These are phyloP conservation scores for Chaetomium strumarium DNA, from an alignment of 2,329 filamentous ascomycete species.

Conservation along the genomic window DNA sequence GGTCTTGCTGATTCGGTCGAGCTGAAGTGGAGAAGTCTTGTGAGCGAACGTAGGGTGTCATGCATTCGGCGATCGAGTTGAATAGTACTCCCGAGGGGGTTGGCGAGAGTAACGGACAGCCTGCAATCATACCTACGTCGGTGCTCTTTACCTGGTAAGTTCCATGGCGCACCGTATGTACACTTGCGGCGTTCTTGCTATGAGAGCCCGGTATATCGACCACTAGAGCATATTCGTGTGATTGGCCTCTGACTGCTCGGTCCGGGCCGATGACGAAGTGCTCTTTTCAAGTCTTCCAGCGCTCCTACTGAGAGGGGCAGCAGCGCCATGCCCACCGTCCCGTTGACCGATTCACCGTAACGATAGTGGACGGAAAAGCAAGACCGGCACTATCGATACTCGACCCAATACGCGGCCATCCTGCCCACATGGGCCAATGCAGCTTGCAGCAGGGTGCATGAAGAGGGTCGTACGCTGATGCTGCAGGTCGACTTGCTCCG, in stretches of 20 bases:
- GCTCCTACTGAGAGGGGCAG: no score
- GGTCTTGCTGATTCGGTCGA: neutral
- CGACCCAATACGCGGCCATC: conserved; percentile 15
- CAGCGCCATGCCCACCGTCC: no score
- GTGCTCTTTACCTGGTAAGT: no score
- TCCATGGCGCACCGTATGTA: neutral
- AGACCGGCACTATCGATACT: conserved; percentile 9
- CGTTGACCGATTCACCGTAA: conserved; percentile 7
- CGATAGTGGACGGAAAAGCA: neutral
- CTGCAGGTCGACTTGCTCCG: conserved; percentile 4
- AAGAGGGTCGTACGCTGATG: conserved; percentile 7
- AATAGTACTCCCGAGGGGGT: no score
- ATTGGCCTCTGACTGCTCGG: no score
- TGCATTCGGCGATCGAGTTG: no score
- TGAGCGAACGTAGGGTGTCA: no score
- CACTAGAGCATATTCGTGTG: neutral
- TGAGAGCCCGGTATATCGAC: neutral
- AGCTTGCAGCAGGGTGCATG: conserved; percentile 12
- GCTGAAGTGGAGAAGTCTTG: no score
- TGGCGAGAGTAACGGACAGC: no score
- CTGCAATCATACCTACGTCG: no score
- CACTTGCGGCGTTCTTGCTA: conserved; percentile 1
- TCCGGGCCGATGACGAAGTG: no score
- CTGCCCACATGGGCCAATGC: conserved; percentile 10
- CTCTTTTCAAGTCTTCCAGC: no score